Base-by-base conservation (phyloP, 1,284 basidiomycete species). In the Malassezia sp. region DNA sequence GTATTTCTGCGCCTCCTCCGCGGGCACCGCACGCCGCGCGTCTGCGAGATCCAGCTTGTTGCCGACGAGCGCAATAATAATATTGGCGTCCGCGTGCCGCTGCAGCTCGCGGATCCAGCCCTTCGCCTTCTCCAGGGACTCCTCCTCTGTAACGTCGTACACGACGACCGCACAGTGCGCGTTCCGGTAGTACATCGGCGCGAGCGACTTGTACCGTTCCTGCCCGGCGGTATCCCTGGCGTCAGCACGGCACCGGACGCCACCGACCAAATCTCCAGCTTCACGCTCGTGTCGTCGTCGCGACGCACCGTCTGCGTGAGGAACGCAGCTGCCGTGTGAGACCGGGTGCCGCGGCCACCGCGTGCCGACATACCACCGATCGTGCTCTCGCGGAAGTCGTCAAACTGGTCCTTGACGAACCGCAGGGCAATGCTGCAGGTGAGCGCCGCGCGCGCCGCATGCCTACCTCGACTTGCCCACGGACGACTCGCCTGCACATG, bases 371-470 rank as follows among this genome's bases (percentile, higher is more conserved):
- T 22, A 60, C 59, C 52, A 45, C 66, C 66, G 35, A 69, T 69
- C 12, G 66, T 69, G 49, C 62, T 65, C 49, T 85, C 89, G 75
- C 90, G 77, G 72, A 91, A 96, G 73, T 96, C 90, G 61, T 93
- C 89, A 63, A 96, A 96, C 71, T 96, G 89, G 72, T 93, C 85
- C 73, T 91, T 85, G 59, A 96, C 90, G 66, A 96, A 96, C 49
- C 89, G 79, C 56, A 96, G 75, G 44, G 96, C 91, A 50, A 96
- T 74, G 74, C 86, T 55, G 45, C 8, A 30, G 34, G 14, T 18
- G 8, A 44, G 21, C 22, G 26, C 5, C 21, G 9, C 23, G 26
- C 15, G 18, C 31, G n/a, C 4, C 27, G 15, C 15, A 4, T 14
- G 26, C 53, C 42, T 42, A 59, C 56, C 55, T 90, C 53, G 88